phyloP scores from a whole-genome alignment of 83 land plant genomes.

The Diphasiastrum complanatum region DNA sequence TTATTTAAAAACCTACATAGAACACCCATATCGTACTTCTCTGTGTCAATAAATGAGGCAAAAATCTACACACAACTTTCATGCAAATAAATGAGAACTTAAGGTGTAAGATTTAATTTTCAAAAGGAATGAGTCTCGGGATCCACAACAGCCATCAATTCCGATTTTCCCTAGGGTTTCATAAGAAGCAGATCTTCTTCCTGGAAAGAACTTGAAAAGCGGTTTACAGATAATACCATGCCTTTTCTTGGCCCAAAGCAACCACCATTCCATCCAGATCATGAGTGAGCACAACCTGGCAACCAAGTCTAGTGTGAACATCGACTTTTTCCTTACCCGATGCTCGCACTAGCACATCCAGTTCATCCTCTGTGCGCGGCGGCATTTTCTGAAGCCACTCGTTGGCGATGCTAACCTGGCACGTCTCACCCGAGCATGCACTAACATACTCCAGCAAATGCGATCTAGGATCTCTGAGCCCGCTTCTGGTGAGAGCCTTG shows the following conservation, averaged over 20 bases:
- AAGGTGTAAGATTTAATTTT: no score
- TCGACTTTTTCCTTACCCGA: neutral
- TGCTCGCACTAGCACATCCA: neutral
- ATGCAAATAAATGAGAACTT: no score
- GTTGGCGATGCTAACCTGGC: neutral
- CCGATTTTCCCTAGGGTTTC: no score
- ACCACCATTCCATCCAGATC: neutral
- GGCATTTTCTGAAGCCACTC: neutral
- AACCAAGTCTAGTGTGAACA: neutral
- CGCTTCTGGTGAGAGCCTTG: neutral
- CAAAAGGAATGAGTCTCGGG: no score
- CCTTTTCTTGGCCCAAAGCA: neutral
- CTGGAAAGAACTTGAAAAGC: no score
- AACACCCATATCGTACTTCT: no score
- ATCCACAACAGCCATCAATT: no score
- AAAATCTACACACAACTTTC: no score
- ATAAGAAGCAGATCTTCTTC: no score
- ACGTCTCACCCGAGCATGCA: neutral
- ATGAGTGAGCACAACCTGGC: neutral
- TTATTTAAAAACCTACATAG: no score
- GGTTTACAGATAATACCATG: neutral
- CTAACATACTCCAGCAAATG: neutral
- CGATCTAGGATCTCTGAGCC: neutral
- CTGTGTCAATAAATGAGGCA: no score
- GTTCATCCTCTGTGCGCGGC: neutral